Conservation (phyloP, 495 filamentous ascomycete species). For the Xylaria intraflava region DNA sequence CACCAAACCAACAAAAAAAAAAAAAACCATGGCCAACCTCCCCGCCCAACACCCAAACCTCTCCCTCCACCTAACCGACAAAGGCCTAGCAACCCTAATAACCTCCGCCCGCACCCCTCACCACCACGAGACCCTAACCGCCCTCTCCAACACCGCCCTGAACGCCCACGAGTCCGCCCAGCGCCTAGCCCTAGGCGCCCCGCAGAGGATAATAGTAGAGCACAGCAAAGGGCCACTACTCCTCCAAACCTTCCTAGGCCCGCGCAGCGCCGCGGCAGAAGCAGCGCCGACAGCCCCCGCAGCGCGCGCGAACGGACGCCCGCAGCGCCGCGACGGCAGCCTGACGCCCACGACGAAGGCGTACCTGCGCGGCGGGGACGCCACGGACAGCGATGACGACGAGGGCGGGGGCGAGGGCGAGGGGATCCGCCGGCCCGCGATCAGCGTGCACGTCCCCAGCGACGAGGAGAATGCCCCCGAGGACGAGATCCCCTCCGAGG, state of each 20-base stretch:
- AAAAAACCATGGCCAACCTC: constrained; percentile 29
- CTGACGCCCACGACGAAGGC: neutral
- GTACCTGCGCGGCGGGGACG: constrained; percentile 8
- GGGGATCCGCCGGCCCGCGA: too few relatives aligned
- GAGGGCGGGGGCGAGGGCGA: too few relatives aligned
- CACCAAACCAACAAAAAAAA: neutral
- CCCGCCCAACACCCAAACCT: constrained; percentile 30
- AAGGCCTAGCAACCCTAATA: constrained; percentile 37
- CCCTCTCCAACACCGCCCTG: constrained; percentile 32
- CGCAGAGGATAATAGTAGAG: constrained; percentile 38
- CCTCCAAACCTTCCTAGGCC: constrained; percentile 28
- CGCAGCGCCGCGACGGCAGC: neutral
- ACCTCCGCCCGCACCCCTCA: constrained; percentile 26
- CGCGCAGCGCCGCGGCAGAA: neutral
- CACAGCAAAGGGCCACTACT: constrained; percentile 31
- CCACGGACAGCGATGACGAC: neutral
- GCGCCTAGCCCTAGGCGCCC: constrained; percentile 32
- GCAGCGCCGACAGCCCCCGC: neutral
- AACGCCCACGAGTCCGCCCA: constrained; percentile 31
- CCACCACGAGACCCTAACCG: constrained; percentile 28
- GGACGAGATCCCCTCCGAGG: too few relatives aligned
- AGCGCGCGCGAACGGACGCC: neutral
- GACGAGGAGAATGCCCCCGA: neutral
- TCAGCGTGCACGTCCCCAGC: too few relatives aligned
- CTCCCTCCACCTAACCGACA: constrained; percentile 36